These are phyloP conservation scores for Blepharisma stoltei DNA, from an alignment of 73 alveolate genomes.

Conservation along the genomic window DNA sequence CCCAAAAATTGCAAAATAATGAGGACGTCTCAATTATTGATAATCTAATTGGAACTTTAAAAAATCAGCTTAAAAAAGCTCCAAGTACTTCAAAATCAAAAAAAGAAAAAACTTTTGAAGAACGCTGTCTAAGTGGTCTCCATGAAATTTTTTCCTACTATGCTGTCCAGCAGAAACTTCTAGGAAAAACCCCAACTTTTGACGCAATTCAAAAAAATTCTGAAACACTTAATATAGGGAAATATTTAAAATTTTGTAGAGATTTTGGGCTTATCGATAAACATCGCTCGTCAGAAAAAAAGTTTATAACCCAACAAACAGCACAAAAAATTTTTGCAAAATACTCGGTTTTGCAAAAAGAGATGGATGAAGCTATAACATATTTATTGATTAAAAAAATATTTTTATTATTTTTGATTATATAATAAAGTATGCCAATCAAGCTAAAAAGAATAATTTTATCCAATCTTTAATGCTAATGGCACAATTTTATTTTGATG, in stretches of 20 bases:
- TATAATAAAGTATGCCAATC: no score
- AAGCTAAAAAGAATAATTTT: not conserved
- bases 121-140: not conserved
- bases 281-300: no score
- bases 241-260: not conserved
- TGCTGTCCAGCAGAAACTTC: conserved; percentile 9
- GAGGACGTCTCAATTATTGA: not conserved
- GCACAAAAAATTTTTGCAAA: no score
- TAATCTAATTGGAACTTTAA: not conserved
- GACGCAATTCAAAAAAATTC: not conserved
- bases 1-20: not conserved
- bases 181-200: conserved; percentile 22
- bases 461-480: not conserved
- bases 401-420: no score
- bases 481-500: conserved; percentile 1
- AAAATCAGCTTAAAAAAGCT: not conserved
- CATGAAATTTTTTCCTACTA: conserved; percentile 9
- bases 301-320: no score
- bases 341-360: no score
- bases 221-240: not conserved
- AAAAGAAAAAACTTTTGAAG: not conserved
- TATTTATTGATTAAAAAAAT: no score
- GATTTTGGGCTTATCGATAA: not conserved
- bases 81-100: not conserved
- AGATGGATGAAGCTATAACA: no score